Conservation (phyloP, 352 stramenopile species). For the Pythium pyrilobum region DNA sequence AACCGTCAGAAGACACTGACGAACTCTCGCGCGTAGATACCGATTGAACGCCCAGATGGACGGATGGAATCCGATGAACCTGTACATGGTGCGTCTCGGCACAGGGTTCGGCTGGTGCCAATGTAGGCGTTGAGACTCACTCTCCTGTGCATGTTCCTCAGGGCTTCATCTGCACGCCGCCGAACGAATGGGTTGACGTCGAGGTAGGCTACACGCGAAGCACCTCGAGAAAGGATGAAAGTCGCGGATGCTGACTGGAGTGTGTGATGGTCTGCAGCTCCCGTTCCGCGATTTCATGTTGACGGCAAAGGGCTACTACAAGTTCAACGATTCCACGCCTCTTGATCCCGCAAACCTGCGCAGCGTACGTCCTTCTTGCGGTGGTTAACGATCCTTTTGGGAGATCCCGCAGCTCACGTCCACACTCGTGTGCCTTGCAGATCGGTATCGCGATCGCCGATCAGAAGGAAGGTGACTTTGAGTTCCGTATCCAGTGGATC, state of each 20-base stretch:
- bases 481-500: constrained; percentile 83
- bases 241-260: not conserved
- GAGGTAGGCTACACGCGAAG: constrained; percentile 30
- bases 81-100: constrained; percentile 63
- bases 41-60: constrained; percentile 84
- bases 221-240: not conserved
- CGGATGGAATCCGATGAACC: constrained; percentile 82
- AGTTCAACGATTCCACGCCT: constrained; percentile 67
- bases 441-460: constrained; percentile 83
- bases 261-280: constrained; percentile 35
- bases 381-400: too few species aligned
- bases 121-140: not conserved
- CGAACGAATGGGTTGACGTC: constrained; percentile 81
- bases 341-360: constrained; percentile 72
- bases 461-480: constrained; percentile 82
- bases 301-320: constrained; percentile 78
- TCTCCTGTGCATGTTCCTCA: constrained; percentile 9
- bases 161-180: constrained; percentile 76
- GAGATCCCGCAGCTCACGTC: too few species aligned
- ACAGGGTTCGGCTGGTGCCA: not conserved
- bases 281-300: constrained; percentile 78
- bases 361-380: constrained; percentile 36
- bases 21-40: too few species aligned
- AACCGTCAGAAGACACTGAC: too few species aligned
- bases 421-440: constrained; percentile 15